These are phyloP conservation scores for Hibiscus syriacus DNA, from an alignment of 345 rosid species.

Conservation along the genomic window DNA sequence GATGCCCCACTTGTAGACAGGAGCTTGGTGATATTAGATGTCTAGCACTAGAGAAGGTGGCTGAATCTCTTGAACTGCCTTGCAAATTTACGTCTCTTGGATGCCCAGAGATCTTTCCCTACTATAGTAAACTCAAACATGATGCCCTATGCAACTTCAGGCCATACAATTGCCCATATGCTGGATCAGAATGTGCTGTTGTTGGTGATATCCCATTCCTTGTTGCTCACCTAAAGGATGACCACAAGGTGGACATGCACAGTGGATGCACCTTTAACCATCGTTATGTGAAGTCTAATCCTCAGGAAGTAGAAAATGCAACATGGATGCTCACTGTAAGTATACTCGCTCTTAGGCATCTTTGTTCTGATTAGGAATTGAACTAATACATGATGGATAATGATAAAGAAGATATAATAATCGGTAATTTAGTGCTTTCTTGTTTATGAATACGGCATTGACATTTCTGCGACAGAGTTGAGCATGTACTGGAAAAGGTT, in stretches of 20 bases:
- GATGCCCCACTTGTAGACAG: slow-evolving; percentile 98
- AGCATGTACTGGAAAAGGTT: background rate
- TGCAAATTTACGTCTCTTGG: slow-evolving; percentile 79
- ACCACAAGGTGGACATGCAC: slow-evolving; percentile 98
- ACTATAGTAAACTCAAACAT: slow-evolving; percentile 90
- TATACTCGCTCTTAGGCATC: slow-evolving; percentile 1
- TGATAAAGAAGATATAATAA: background rate
- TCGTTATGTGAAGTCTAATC: slow-evolving; percentile 96
- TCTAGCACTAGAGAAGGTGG: slow-evolving; percentile 89
- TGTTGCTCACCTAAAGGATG: slow-evolving; percentile 85
- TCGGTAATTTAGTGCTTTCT: background rate
- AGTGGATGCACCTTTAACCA: slow-evolving; percentile 94
- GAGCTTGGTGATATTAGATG: slow-evolving; percentile 99
- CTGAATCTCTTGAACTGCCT: slow-evolving; percentile 88
- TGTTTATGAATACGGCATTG: background rate
- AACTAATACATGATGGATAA: background rate
- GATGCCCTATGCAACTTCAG: slow-evolving; percentile 83
- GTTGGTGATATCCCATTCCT: slow-evolving; percentile 81
- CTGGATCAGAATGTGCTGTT: slow-evolving; percentile 86
- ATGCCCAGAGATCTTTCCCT: slow-evolving; percentile 89
- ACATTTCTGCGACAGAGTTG: slow-evolving; percentile 2
- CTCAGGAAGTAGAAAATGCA: slow-evolving; percentile 97
- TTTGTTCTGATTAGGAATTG: background rate
- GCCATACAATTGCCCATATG: slow-evolving; percentile 90
- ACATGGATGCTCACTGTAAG: slow-evolving; percentile 99